Evolutionary conservation across 2,329 filamentous ascomycete species (phyloP), one percentile per base, ranked within the genome.

Genomic region (Clarireedia homoeocarpa): DNA sequence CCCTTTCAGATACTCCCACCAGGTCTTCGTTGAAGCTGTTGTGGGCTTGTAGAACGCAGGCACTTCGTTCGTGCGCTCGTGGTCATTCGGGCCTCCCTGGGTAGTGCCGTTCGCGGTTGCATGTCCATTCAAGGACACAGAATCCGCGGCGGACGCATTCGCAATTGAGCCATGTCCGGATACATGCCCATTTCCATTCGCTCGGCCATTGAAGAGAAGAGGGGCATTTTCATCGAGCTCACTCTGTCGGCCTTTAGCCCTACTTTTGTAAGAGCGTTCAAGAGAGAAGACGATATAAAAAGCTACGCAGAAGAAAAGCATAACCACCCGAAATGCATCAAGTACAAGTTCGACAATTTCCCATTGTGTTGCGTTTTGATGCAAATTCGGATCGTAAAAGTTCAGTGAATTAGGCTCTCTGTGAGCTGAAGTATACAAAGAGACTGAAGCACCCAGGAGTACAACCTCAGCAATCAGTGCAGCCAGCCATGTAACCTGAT

Each of bases 1-100:
- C 47, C 92, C 91, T 61, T 86, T 85, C 59, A 96, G 76, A 70
- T 99, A 99, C 69, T 97, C 91, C 84, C 88, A 95, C 94, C 94
- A 99, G 52, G 85, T 94, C 63, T 88, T 90, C 63, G 88, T 88
- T 2, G 90, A 91, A 7, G 90, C 81, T 61, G 89, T 92, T 39
- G 87, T 86, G 2, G 91, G 91, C 63, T 92, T 86, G 70, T 95
- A 95, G 77, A 95, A 97, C 5, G 88, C 89, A 9, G 86, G 82
- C 51, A 83, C 80, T 57, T 89, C 85, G 59, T 77, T 71, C 23
- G 76, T 70, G 61, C 75, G 71, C 49, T 73, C 65, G 54, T 75
- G 69, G 42, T 65, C 65, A 53, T 71, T 71, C 61, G 75, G 72
- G 10, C 75, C 73, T 65, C 83, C 82, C 23, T 61, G 57, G 36